Percentiles rank a stretch among this genome's conserved stretches.
phyloP scores from a whole-genome alignment of 169 alveolate genomes.

The Plasmodium cynomolgi region DNA sequence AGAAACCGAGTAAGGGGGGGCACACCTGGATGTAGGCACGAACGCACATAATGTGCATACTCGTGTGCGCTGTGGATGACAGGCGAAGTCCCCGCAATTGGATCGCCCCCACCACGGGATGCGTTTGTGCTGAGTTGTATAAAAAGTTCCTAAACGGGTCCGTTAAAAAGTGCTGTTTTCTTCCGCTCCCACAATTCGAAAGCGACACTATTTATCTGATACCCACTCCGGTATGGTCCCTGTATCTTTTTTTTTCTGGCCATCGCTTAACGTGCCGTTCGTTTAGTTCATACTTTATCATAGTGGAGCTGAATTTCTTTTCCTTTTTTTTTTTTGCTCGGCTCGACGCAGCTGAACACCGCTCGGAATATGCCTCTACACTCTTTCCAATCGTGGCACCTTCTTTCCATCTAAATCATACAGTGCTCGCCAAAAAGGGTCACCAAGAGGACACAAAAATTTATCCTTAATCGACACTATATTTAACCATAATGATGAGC shows the following conservation, averaged over 20 bases:
- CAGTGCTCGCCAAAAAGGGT: neutral
- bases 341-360: neutral
- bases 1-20: neutral
- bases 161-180: neutral
- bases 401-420: neutral
- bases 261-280: too few species aligned
- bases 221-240: too few species aligned
- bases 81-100: neutral
- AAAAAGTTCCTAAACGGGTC: neutral
- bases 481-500: too few species aligned
- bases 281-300: too few species aligned
- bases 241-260: too few species aligned
- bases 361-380: neutral
- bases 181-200: neutral
- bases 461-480: too few species aligned
- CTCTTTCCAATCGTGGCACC: neutral
- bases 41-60: neutral
- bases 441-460: neutral
- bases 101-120: neutral
- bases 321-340: neutral
- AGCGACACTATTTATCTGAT: neutral
- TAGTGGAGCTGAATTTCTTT: neutral
- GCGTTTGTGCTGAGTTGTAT: neutral
- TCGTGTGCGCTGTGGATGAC: neutral
- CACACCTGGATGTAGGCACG: neutral